A percentile compares a stretch with the other conserved stretches of the same genome.
These are phyloP conservation scores for Seiridium cupressi DNA, from an alignment of 2,329 filamentous ascomycete species.

Conservation along the genomic window DNA sequence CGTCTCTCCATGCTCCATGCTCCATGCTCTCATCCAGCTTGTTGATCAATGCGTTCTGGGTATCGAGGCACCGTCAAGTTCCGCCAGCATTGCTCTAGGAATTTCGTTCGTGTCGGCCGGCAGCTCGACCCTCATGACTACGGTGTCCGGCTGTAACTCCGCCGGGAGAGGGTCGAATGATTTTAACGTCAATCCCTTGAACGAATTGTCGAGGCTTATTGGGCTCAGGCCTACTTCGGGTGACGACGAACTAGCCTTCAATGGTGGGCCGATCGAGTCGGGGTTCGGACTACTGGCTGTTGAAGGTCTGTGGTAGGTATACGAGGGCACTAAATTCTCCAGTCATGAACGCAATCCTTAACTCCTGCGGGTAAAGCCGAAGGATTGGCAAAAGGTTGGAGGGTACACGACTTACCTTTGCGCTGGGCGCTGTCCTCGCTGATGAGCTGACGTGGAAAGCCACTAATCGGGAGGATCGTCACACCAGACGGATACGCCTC, in stretches of 20 bases:
- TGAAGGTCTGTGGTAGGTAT: background rate
- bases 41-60: background rate
- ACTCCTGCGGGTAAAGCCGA: background rate
- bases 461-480: constrained; percentile 24
- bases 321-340: background rate
- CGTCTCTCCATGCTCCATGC: background rate
- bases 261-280: background rate
- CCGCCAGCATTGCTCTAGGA: background rate
- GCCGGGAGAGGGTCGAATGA: background rate
- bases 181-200: background rate
- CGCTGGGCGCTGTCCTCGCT: constrained; percentile 18
- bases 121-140: constrained; percentile 2
- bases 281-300: background rate
- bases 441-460: constrained; percentile 26
- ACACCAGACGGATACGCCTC: constrained; percentile 22
- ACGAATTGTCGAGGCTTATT: background rate
- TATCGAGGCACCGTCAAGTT: background rate
- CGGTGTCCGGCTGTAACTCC: constrained; percentile 1
- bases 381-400: background rate
- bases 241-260: background rate
- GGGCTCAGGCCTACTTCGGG: constrained; percentile 1
- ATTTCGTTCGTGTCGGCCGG: background rate
- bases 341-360: background rate
- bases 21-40: background rate
- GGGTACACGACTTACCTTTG: background rate